Base-by-base conservation (phyloP, 2,329 filamentous ascomycete genomes). In the Fusarium graminum region DNA sequence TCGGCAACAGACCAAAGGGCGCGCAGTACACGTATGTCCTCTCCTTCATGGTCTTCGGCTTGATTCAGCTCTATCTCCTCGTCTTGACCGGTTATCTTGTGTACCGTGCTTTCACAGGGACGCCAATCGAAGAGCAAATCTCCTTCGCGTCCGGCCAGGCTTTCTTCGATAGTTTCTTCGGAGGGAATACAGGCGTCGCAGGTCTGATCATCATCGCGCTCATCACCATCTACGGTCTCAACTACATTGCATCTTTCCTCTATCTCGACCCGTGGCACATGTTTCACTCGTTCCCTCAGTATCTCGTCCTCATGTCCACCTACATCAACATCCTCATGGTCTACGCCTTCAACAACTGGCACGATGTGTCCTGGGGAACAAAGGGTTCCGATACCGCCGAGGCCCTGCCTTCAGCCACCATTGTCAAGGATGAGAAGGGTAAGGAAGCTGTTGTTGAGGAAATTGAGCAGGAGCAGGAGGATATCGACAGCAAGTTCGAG, bases 301-400 rank as follows among this genome's bases (percentile, higher is more conserved):
- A 71, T 44, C 56, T 71, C 12, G 51, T 71, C 2, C 67, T 71
- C 25, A 71, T 71, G 69, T 71, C 69, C 2, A 71, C 69, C 13
- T 71, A 71, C n/a, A 71, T 71, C 59, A 71, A 71, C 52, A 71
- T 71, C 4, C 61, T 71, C 10, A 71, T 71, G 69, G 69, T 71
- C 7, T 71, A 71, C 36, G 69, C 69, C 52, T 71, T 71, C 22
- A 71, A 71, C 56, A 71, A 71, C 46, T 71, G 69, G 69, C 69
- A 71, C 43, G 69, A 71, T 1, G 69, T 71, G 2, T 71, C 69
- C 0, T 71, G 69, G 69, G 69, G 69, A 47, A 71, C 69, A 10
- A 71, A 71, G 56, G 69, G 69, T 12, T 71, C 69, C 2, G 69
- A 71, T 28, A 40, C 63, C 0, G 61, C 69, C 1, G 69, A 70